Evolutionary conservation across 169 alveolate genomes (phyloP).

Genomic region (Cryptosporidium parvum): DNA sequence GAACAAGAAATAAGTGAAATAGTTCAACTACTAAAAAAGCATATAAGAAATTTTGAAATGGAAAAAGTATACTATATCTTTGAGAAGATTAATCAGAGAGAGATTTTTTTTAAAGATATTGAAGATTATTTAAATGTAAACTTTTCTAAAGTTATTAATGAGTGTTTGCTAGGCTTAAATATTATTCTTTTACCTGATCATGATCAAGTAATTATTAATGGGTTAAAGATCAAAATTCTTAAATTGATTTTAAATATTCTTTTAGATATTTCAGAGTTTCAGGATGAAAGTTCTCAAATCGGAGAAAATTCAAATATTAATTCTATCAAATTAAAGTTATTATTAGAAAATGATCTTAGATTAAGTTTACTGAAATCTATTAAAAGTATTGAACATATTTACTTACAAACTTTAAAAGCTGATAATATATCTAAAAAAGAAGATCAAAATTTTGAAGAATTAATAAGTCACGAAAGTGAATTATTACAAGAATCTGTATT

Average conservation of each 20-base stretch:
- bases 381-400: background rate
- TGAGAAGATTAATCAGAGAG: background rate
- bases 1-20: background rate
- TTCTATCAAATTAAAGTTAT: background rate
- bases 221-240: background rate
- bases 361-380: background rate
- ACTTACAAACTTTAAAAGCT: background rate
- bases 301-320: background rate
- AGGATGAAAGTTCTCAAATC: background rate
- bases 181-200: background rate
- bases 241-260: constrained; percentile 34
- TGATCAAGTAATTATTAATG: background rate
- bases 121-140: background rate
- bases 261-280: constrained; percentile 37
- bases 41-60: background rate
- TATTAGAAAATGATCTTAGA: background rate
- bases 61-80: background rate
- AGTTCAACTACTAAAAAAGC: background rate
- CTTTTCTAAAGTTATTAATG: background rate
- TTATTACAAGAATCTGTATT: background rate
- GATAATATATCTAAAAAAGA: background rate
- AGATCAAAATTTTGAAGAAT: background rate
- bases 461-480: background rate
- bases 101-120: background rate
- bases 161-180: background rate